Evolutionary conservation across 1,284 basidiomycete genomes (phyloP), one percentile per base, ranked within the genome.

Genomic region (Sphaerobolus stellatus): DNA sequence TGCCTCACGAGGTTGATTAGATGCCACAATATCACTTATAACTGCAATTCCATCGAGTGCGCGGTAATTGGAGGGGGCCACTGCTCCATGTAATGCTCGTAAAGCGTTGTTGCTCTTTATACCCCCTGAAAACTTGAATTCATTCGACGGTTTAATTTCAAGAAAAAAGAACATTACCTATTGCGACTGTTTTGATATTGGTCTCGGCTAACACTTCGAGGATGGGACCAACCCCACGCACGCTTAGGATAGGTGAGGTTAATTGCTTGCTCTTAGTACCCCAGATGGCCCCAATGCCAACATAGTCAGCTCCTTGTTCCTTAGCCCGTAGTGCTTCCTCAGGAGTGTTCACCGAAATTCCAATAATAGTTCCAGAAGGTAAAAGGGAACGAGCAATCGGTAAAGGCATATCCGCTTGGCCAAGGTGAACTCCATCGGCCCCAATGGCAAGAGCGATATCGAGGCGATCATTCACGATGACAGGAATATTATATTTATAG

Each of bases 381-480:
- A 98, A 76, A 5, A 95, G 75, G 16, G 67, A 66, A 29, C 91
- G 84, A 0, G 90, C 94, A 27, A 85, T 65, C 2, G 74, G 61
- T 1, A 92, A 76, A 2, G 91, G 84, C 78, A 95, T 90, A 68
- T 98, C 95, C 0, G 84, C 83, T 72, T 98, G 95, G 3, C 95
- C 95, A 48, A 98, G 76, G 65, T 98, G 95, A 9, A 98, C 84
- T 5, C 92, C 94, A 48, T 84, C 83, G 2, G 86, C 87, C 50
- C 81, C 75, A 24, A 91, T 75, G 8, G 90, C 89, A 27, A 94
- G 78, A 5, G 90, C 91, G 43, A 97, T 84, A 64, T 96, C 94
- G 57, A 95, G 76, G 13, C 94, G 84, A 71, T 96, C 94, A 66
- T 98, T 98, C 73, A 98, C 91, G 56, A 98, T 76, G 27, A 98